A percentile compares a stretch with the other conserved stretches of the same genome.
Evolutionary conservation across 2,329 filamentous ascomycete species (phyloP).

Genomic region (Alternaria arbusti): DNA sequence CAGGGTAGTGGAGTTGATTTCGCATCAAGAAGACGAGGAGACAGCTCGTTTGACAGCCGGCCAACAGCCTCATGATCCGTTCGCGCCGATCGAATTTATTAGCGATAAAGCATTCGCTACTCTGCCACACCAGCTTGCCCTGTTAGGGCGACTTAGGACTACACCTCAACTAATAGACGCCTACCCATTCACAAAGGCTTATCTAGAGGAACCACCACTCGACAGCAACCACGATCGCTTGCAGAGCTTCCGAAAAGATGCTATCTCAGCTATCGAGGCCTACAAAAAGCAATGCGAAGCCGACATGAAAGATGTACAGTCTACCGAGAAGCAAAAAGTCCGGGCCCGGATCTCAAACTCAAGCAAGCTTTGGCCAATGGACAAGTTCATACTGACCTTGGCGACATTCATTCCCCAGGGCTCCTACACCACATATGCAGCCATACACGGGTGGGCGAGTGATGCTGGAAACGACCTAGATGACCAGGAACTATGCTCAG

Average conservation of each 20-base stretch:
- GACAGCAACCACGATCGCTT: not conserved
- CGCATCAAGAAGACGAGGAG: not conserved
- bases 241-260: not conserved
- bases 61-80: not conserved
- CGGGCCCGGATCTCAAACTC: not conserved
- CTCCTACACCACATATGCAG: not conserved
- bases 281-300: not conserved
- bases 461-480: not conserved
- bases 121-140: not conserved
- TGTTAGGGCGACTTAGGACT: not conserved
- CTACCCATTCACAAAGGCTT: not conserved
- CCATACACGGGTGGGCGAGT: not conserved
- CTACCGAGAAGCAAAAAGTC: not conserved
- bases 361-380: not conserved
- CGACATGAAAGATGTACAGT: not conserved
- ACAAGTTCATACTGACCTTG: slow-evolving; percentile 1
- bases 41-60: not conserved
- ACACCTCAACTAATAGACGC: not conserved
- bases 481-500: not conserved
- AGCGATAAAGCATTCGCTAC: not conserved
- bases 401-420: slow-evolving; percentile 3
- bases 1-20: not conserved
- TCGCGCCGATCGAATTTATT: not conserved
- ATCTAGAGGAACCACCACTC: not conserved
- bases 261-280: not conserved